Conservation (phyloP, 139 green algal species). For the Ostreobium quekettii region DNA sequence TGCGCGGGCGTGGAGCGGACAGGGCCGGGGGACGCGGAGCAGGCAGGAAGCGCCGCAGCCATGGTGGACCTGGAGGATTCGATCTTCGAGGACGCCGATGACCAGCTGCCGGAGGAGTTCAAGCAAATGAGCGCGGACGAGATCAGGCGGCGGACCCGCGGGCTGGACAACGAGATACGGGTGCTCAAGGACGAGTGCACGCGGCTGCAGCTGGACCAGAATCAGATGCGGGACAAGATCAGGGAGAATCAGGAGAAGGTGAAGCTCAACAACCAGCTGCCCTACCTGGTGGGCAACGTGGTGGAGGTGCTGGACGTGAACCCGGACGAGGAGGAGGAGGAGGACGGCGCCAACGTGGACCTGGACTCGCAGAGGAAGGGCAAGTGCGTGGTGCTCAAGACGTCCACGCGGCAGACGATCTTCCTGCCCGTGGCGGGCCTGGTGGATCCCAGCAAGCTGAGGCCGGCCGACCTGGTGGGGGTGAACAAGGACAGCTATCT, state of each 20-base stretch:
- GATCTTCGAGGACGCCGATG: slow-evolving; percentile 32
- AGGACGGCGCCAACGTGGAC: slow-evolving; percentile 75
- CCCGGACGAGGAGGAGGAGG: slow-evolving; percentile 82
- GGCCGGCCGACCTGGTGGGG: slow-evolving; percentile 90
- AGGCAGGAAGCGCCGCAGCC: too few relatives aligned
- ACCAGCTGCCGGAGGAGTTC: slow-evolving; percentile 84
- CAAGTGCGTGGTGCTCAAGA: slow-evolving; percentile 98
- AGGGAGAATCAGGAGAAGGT: slow-evolving; percentile 91
- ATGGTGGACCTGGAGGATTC: slow-evolving; percentile 4
- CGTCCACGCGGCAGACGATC: slow-evolving; percentile 92
- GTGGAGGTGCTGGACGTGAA: slow-evolving; percentile 93
- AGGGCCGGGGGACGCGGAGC: too few relatives aligned
- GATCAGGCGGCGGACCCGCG: slow-evolving; percentile 63
- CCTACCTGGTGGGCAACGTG: slow-evolving; percentile 97
- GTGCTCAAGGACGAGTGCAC: slow-evolving; percentile 90
- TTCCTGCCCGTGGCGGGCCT: slow-evolving; percentile 96
- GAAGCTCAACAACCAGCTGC: slow-evolving; percentile 99
- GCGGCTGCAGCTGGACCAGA: slow-evolving; percentile 76
- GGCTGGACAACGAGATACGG: slow-evolving; percentile 96
- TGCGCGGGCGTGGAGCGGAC: too few relatives aligned
- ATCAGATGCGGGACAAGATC: slow-evolving; percentile 61
- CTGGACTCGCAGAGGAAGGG: slow-evolving; percentile 77
- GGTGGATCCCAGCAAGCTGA: slow-evolving; percentile 80
- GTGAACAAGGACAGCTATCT: slow-evolving; percentile 99
- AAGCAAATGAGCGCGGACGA: slow-evolving; percentile 74